These are phyloP conservation scores for Silene vulgaris DNA, from an alignment of 179 eudicot genomes.

Conservation along the genomic window DNA sequence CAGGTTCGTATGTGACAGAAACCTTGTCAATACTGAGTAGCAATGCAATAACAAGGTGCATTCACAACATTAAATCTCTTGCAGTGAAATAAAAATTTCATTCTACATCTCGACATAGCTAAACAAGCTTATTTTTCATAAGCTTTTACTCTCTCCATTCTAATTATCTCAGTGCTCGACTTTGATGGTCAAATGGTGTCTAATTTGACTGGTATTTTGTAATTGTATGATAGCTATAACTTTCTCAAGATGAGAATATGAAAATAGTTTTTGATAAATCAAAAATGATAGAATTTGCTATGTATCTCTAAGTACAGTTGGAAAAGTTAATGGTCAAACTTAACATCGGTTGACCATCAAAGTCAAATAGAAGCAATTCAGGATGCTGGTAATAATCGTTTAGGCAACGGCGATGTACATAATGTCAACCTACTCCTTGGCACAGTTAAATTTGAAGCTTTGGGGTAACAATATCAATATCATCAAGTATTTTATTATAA, in stretches of 20 bases:
- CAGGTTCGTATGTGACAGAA: background rate
- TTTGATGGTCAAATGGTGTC: background rate
- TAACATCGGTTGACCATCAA: background rate
- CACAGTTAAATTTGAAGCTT: too few species aligned
- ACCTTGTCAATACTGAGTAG: slow-evolving; percentile 1
- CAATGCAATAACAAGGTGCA: background rate
- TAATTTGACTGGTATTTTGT: background rate
- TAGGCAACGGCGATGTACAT: too few species aligned
- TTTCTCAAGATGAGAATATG: background rate
- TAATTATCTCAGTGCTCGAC: background rate
- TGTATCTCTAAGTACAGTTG: background rate
- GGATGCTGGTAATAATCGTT: too few species aligned
- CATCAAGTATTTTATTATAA: too few species aligned
- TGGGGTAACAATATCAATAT: too few species aligned
- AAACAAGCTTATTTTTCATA: background rate
- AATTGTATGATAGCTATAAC: background rate
- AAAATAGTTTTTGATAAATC: background rate
- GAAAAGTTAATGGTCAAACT: background rate
- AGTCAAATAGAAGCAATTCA: background rate
- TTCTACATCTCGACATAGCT: background rate
- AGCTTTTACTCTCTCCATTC: background rate
- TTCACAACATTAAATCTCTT: background rate
- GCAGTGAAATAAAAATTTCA: background rate
- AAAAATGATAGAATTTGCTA: background rate
- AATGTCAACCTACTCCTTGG: too few species aligned